phyloP scores from a whole-genome alignment of 129 eudicot species.

The Escallonia herrerae region DNA sequence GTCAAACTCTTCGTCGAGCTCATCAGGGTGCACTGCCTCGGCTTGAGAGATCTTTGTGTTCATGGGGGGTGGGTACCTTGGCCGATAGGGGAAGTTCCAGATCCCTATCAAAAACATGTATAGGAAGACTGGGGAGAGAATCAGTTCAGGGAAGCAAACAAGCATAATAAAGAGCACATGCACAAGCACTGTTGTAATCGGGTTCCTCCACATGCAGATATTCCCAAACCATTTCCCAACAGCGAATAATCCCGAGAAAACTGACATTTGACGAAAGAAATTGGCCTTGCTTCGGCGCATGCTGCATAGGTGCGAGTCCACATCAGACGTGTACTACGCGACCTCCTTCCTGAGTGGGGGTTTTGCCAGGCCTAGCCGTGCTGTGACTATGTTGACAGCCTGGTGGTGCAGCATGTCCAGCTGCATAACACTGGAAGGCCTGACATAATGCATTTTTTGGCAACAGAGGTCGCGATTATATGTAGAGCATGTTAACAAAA shows the following conservation, averaged over 20 bases:
- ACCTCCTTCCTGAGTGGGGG: conserved; percentile 90
- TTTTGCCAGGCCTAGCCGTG: conserved; percentile 78
- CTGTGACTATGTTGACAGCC: conserved; percentile 82
- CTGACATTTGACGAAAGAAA: conserved; percentile 79
- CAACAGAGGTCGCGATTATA: conserved; percentile 64
- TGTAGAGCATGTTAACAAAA: conserved; percentile 81
- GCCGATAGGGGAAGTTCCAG: conserved; percentile 83
- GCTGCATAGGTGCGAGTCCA: conserved; percentile 92
- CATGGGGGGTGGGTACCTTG: conserved; percentile 97
- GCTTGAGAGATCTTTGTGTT: conserved; percentile 94
- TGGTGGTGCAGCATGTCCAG: conserved; percentile 92
- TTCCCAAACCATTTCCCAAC: conserved; percentile 77
- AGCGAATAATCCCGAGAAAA: conserved; percentile 71
- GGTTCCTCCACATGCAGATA: conserved; percentile 91
- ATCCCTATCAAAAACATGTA: conserved; percentile 95
- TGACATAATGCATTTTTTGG: conserved; percentile 84
- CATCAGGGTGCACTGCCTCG: conserved; percentile 84
- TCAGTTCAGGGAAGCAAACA: conserved; percentile 83
- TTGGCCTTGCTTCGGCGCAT: conserved; percentile 91
- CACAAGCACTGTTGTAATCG: conserved; percentile 81
- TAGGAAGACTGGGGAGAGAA: conserved; percentile 74
- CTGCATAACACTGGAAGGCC: conserved; percentile 87
- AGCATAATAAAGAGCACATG: conserved; percentile 75
- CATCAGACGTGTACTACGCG: conserved; percentile 95
- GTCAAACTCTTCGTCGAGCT: conserved; percentile 91